Percentiles rank a stretch among this genome's conserved stretches.
Conservation (phyloP, 148 eudicot species). For the Diospyros lotus region DNA sequence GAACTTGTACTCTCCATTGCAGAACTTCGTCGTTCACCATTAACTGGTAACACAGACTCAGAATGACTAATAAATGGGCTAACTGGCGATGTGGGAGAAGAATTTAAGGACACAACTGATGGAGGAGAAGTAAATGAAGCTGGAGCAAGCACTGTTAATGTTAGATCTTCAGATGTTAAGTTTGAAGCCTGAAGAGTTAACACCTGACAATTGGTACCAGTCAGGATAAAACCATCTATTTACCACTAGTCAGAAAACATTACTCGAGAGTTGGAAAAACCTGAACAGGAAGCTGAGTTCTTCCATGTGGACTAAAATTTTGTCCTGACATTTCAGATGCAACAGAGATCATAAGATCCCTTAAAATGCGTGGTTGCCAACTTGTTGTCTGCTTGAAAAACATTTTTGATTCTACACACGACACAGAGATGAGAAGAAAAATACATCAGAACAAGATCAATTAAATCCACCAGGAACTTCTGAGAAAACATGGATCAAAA, state of each 20-base stretch:
- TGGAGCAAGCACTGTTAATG: constrained; percentile 88
- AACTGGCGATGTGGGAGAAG: constrained; percentile 58
- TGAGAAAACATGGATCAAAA: background rate
- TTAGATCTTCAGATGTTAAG: constrained; percentile 79
- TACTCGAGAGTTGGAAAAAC: constrained; percentile 28
- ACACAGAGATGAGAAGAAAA: background rate
- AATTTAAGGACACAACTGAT: constrained; percentile 71
- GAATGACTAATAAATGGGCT: constrained; percentile 43
- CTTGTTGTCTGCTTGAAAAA: constrained; percentile 87
- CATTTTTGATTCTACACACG: constrained; percentile 69
- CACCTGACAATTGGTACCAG: constrained; percentile 47
- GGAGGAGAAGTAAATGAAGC: constrained; percentile 76
- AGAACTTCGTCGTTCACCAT: constrained; percentile 16
- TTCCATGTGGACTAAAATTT: constrained; percentile 44
- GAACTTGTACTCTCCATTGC: constrained; percentile 37
- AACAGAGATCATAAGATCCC: constrained; percentile 93
- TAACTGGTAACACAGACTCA: constrained; percentile 16
- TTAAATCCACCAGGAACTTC: background rate
- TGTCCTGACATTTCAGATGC: constrained; percentile 85
- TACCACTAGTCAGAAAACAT: background rate
- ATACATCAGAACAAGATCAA: constrained; percentile 5
- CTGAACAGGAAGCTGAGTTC: constrained; percentile 85
- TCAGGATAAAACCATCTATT: constrained; percentile 13
- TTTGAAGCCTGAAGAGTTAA: constrained; percentile 98
- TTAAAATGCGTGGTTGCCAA: constrained; percentile 82